Conservation (phyloP, 345 rosid species). For the Citrus maxima region DNA sequence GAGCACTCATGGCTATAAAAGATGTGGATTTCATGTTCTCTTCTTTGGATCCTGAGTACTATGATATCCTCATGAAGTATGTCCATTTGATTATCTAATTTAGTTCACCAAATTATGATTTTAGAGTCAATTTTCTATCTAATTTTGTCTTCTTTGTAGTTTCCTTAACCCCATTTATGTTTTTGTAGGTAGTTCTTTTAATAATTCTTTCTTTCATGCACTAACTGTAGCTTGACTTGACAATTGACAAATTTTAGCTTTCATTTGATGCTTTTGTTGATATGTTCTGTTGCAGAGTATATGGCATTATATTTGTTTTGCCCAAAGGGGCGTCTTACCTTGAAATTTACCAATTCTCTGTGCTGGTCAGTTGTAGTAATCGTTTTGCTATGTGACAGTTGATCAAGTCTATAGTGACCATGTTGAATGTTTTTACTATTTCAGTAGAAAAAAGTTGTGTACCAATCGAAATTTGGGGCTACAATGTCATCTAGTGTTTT, state of each 20-base stretch:
- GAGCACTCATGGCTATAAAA: constrained; percentile 89
- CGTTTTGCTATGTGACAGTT: neutral
- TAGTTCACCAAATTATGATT: neutral
- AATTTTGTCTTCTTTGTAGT: neutral
- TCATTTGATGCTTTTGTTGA: neutral
- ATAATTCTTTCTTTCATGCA: neutral
- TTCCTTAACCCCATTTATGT: neutral
- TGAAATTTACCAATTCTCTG: neutral
- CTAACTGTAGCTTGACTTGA: neutral
- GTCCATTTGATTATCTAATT: neutral
- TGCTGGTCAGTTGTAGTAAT: neutral
- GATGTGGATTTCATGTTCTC: constrained; percentile 79
- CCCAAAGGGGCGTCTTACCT: neutral
- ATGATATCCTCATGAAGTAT: constrained; percentile 94
- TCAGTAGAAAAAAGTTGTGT: neutral
- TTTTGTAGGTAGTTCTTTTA: neutral
- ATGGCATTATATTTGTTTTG: no score
- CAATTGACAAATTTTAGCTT: neutral
- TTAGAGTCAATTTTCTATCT: neutral
- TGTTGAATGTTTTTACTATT: neutral
- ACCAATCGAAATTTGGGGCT: neutral
- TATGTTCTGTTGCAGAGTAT: no score
- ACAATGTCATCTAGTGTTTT: neutral
- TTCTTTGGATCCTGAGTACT: constrained; percentile 85
- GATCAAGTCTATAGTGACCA: neutral